Base-by-base conservation (phyloP, 2,329 filamentous ascomycete genomes). In the Pseudocercospora vitis region DNA sequence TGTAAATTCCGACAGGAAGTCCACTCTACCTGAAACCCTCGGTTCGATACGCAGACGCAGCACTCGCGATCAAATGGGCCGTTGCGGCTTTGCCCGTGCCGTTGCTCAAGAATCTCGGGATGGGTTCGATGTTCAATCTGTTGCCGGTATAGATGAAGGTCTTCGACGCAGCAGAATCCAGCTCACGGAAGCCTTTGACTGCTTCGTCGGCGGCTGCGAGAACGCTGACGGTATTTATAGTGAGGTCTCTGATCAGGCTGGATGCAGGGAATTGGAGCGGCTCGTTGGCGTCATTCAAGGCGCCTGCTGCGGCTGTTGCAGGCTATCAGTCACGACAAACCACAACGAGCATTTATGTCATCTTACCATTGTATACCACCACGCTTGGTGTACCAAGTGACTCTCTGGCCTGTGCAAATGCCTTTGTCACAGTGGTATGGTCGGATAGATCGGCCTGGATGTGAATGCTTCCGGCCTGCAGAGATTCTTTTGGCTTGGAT, bases 101-200 rank as follows among this genome's bases (percentile, higher is more conserved):
- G 2, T 18, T 8, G 7, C n/a, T n/a, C 3, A 45, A 23, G 4
- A 28, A n/a, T 18, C 14, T 29, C 8, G 40, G 40, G 6, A 28
- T n/a, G 19, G 19, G n/a, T 4, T 14, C 26, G 7, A 45, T n/a
- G 16, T 45, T 45, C 2, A 18, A 8, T 11, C n/a, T 45, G 23
- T 45, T 45, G 6, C 40, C 40, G 8, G 40, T 45, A n/a, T 29
- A 45, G 3, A 45, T 7, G 23, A 45, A 45, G 2, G 40, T 45
- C 39, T 42, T 42, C 39, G 19, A n/a, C 7, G 7, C 23, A 5
- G 21, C 26, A 12, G 5, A 8, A 7, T 9, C n/a, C 6, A 45
- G 40, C 7, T 4, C 2, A 6, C 29, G 26, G 21, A 24, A 45
- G 12, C 40, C 40, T 16, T 28, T 9, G 9, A 45, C n/a, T 3